Percentiles rank a stretch among this genome's conserved stretches.
Evolutionary conservation across 805 yeast genomes (phyloP).

Genomic region (Candida chilensis): DNA sequence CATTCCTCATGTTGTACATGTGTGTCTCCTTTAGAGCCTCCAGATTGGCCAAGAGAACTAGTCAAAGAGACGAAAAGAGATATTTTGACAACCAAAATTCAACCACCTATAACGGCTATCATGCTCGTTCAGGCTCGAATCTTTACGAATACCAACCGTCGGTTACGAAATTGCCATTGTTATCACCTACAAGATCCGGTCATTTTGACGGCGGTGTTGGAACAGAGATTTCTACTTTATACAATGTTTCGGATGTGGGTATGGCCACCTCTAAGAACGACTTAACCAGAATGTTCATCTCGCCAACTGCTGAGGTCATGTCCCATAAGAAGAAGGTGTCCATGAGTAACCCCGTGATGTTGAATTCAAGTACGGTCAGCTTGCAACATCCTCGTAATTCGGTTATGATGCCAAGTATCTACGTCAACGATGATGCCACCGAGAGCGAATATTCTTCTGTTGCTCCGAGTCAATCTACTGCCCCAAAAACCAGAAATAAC

Average conservation of each 20-base stretch:
- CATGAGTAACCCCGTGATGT: slow-evolving; percentile 4
- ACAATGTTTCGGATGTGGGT: slow-evolving; percentile 15
- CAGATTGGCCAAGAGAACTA: slow-evolving; percentile 38
- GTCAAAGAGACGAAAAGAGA: slow-evolving; percentile 22
- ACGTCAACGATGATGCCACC: slow-evolving; percentile 27
- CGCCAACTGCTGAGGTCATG: slow-evolving; percentile 75
- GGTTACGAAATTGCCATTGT: slow-evolving; percentile 24
- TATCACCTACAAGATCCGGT: slow-evolving; percentile 6
- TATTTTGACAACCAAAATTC: slow-evolving; percentile 17
- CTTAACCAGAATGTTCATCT: slow-evolving; percentile 50
- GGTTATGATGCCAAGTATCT: slow-evolving; percentile 21
- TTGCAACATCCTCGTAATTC: slow-evolving; percentile 15
- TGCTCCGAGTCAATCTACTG: slow-evolving; percentile 3
- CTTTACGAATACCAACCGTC: slow-evolving; percentile 9
- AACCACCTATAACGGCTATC: slow-evolving; percentile 10
- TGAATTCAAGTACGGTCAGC: slow-evolving; percentile 4
- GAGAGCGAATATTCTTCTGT: slow-evolving; percentile 16
- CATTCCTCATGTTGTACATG: slow-evolving; percentile 43
- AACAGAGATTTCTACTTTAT: slow-evolving; percentile 20
- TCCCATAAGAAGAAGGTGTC: slow-evolving; percentile 28
- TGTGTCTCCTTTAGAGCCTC: slow-evolving; percentile 39
- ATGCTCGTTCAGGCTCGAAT: background rate
- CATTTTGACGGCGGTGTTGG: background rate
- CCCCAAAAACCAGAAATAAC: slow-evolving; percentile 4
- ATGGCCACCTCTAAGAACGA: slow-evolving; percentile 25